Base-by-base conservation (phyloP, 176 grass and related monocot species). In the Pharus latifolius region DNA sequence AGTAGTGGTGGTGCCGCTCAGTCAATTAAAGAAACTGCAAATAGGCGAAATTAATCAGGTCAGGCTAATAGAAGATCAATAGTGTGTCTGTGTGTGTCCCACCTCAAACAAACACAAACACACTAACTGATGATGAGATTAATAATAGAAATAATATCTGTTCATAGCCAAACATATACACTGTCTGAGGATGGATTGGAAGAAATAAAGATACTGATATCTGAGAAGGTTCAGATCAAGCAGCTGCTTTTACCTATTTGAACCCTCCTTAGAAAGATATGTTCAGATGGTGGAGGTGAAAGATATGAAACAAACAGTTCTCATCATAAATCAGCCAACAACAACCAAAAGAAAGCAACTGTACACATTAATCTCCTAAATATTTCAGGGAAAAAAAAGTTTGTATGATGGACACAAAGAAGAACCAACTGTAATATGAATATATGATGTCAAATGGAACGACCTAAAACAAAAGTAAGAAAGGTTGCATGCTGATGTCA, bases 11-110 rank as follows among this genome's bases (percentile, higher is more conserved):
- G 9, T 59, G 44, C 53, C 11, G 11, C 3, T 3, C 2, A 15
- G 7, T 11, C 49, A 64, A 7, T 56, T 48, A 35, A 26, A 57
- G 8, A 48, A 38, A 10, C 66, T 78, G 66, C 66, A 78, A 78
- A 42, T 63, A 77, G 7, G 12, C 20, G 24, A 46, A 37, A 49
- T n/a, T 7, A 50, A 72, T 34, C 11, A 52, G 32, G 19, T 19
- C 3, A 71, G 23, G 19, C 30, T 0, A n/a, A n/a, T n/a, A n/a
- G n/a, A n/a, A n/a, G n/a, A n/a, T n/a, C n/a, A n/a, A n/a, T n/a
- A n/a, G 1, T 24, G 16, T 42, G 10, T 60, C 2, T 31, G 0
- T 63, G 2, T 25, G 58, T 51, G 5, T 34, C 2, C n/a, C 52
- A 45, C 3, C 56, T 43, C 35, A 20, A 10, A 76, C 29, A 31